These are phyloP conservation scores for Emergomyces orientalis DNA, from an alignment of 2,329 filamentous ascomycete species.

Conservation along the genomic window DNA sequence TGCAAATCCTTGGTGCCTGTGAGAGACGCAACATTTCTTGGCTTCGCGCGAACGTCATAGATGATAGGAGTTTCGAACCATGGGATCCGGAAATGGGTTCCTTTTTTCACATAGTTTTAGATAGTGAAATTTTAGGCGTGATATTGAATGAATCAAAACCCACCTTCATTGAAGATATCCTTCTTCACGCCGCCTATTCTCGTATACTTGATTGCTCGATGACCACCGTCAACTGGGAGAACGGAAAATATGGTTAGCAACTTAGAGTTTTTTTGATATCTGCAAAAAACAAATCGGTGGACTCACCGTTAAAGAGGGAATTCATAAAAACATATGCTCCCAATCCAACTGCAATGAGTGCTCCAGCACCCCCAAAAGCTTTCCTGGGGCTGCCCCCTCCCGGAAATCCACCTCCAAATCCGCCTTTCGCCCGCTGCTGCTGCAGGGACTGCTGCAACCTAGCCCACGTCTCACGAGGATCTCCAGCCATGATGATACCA, in stretches of 20 bases:
- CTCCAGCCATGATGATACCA: constrained; percentile 35
- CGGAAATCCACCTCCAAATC: constrained; percentile 43
- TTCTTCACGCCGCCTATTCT: constrained; percentile 85
- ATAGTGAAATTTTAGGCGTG: background rate
- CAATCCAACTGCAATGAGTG: constrained; percentile 44
- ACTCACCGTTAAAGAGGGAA: constrained; percentile 58
- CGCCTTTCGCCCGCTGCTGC: constrained; percentile 41
- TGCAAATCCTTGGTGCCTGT: constrained; percentile 98
- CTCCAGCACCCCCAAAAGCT: constrained; percentile 44
- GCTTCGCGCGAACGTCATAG: constrained; percentile 97
- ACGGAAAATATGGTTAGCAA: constrained; percentile 11
- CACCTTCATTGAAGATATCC: constrained; percentile 94
- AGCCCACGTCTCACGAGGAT: constrained; percentile 58
- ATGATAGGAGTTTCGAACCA: constrained; percentile 97
- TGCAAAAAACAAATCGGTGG: constrained; percentile 9
- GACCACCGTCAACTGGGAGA: constrained; percentile 77
- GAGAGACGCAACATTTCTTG: constrained; percentile 89
- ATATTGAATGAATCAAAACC: constrained; percentile 8
- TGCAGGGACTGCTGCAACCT: constrained; percentile 55
- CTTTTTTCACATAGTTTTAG: constrained; percentile 41
- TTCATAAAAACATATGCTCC: constrained; percentile 38
- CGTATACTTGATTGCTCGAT: constrained; percentile 97
- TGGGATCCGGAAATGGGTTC: constrained; percentile 86
- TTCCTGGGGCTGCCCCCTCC: constrained; percentile 41
- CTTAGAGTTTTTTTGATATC: background rate